These are phyloP conservation scores for Nitzschia sp. DNA, from an alignment of 108 stramenopile species.

Conservation along the genomic window DNA sequence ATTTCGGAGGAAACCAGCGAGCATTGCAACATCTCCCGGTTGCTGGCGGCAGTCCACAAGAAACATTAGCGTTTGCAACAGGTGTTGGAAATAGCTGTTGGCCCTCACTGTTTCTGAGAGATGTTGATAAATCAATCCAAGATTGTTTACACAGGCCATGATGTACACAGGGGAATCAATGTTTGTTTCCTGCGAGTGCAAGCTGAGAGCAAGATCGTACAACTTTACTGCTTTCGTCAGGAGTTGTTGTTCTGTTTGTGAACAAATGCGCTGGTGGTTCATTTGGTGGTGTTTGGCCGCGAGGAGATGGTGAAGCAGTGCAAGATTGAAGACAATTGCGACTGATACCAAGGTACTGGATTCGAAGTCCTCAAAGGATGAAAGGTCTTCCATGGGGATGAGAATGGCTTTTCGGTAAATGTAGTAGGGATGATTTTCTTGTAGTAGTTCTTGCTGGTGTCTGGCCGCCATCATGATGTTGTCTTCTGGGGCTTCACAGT, in stretches of 20 bases:
- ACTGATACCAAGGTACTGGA: background rate
- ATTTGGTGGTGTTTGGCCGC: too few species aligned
- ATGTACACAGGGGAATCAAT: background rate
- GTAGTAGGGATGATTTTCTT: background rate
- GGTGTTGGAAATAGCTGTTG: conserved; percentile 14
- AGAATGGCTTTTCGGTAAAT: background rate
- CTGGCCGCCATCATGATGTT: too few species aligned
- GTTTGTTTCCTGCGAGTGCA: background rate
- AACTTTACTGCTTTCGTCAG: conserved; percentile 17
- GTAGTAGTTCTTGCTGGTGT: too few species aligned
- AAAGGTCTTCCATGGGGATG: background rate
- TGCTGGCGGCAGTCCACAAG: conserved; percentile 6
- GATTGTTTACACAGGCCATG: conserved; percentile 35
- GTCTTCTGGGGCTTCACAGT: background rate
- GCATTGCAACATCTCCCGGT: background rate
- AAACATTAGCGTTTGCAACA: conserved; percentile 28
- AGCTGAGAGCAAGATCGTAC: conserved; percentile 18
- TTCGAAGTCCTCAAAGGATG: background rate
- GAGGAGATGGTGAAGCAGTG: conserved; percentile 10
- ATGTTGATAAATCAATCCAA: conserved; percentile 23
- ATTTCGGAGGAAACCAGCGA: conserved; percentile 11
- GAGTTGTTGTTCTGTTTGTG: background rate
- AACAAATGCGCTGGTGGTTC: background rate
- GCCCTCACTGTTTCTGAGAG: background rate
- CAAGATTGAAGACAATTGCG: conserved; percentile 10